These are phyloP conservation scores for Albophoma yamanashiensis DNA, from an alignment of 2,329 filamentous ascomycete genomes.

Conservation along the genomic window DNA sequence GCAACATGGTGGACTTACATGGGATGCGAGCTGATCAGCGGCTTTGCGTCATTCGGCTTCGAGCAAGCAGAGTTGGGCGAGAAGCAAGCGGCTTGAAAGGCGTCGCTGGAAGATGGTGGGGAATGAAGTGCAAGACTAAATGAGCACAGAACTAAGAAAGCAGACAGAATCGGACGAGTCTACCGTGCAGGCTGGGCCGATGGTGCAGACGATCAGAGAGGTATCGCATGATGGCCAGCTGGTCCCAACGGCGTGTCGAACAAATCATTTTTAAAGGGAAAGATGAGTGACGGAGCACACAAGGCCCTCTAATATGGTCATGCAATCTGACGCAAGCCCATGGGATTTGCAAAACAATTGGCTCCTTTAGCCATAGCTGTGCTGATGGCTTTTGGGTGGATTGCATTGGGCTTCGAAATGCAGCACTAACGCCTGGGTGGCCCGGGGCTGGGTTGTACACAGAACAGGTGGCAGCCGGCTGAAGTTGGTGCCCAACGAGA, in stretches of 20 bases:
- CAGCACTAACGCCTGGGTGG: neutral
- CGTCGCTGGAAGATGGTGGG: neutral
- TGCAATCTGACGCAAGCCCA: neutral
- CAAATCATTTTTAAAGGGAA: neutral
- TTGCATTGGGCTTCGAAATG: neutral
- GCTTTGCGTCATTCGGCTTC: no score
- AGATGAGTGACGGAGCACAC: neutral
- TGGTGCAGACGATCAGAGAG: neutral
- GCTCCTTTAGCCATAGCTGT: neutral
- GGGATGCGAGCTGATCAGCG: no score
- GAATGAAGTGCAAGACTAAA: neutral
- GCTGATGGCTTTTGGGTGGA: neutral
- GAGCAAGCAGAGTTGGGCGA: no score
- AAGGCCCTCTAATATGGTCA: neutral
- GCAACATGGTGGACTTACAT: no score
- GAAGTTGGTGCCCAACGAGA: slow-evolving; percentile 2
- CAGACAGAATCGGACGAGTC: neutral
- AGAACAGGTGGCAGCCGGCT: neutral
- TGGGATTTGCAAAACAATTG: neutral
- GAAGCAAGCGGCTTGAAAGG: no score
- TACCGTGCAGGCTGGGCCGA: neutral
- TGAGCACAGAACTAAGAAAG: neutral
- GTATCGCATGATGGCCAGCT: neutral
- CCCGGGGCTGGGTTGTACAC: neutral
- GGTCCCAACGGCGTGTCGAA: neutral